Conservation (phyloP, 345 rosid genomes). For the Euphorbia pulcherrima region DNA sequence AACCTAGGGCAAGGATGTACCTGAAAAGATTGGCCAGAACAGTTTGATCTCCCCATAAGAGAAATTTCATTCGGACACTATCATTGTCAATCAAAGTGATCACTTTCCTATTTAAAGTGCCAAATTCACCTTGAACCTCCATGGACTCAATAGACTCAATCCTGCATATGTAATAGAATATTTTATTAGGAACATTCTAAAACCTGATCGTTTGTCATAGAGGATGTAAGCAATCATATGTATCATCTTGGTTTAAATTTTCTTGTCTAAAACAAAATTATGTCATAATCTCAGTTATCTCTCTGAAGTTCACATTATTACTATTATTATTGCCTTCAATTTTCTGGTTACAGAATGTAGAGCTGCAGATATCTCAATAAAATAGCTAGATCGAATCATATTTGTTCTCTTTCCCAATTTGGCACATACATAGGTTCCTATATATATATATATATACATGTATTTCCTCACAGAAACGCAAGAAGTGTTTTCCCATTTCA, state of each 20-base stretch:
- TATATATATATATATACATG: too few relatives aligned
- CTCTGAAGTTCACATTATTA: background rate
- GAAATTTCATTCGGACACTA: constrained; percentile 55
- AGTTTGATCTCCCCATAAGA: constrained; percentile 89
- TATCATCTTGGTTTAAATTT: background rate
- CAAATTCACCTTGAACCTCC: constrained; percentile 55
- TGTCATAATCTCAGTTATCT: background rate
- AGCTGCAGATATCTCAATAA: too few relatives aligned
- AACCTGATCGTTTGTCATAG: background rate
- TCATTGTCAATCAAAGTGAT: constrained; percentile 70
- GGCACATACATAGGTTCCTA: too few relatives aligned
- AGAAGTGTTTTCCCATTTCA: too few relatives aligned
- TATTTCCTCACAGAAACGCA: too few relatives aligned
- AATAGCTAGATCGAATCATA: too few relatives aligned
- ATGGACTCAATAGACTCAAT: constrained; percentile 68
- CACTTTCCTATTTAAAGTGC: constrained; percentile 54
- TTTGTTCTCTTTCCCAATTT: too few relatives aligned
- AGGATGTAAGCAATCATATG: background rate
- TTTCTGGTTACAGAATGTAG: too few relatives aligned
- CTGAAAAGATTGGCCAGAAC: constrained; percentile 79
- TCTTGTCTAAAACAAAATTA: background rate
- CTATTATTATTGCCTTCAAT: too few relatives aligned
- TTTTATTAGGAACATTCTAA: background rate
- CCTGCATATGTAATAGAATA: constrained; percentile 39
- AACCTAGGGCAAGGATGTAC: constrained; percentile 38